Percentiles rank a stretch among this genome's conserved stretches.
Evolutionary conservation across 2,329 filamentous ascomycete genomes (phyloP).

Genomic region (Botrytis porri): DNA sequence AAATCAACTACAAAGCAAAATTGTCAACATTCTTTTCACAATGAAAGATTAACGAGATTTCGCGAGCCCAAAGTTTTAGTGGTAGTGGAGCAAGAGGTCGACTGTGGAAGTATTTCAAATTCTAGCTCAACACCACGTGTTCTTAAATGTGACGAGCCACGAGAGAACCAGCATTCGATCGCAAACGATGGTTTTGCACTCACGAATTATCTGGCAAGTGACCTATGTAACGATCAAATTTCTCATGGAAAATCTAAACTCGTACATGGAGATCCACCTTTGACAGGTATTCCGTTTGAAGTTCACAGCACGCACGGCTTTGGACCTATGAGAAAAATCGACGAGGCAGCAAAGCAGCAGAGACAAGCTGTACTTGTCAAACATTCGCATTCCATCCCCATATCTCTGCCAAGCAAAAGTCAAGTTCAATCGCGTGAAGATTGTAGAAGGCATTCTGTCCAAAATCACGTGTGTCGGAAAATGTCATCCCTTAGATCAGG

Average conservation of each 20-base stretch:
- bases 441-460: background rate
- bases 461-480: background rate
- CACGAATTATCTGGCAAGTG: too few species aligned
- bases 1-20: background rate
- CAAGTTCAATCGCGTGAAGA: background rate
- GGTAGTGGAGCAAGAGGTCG: background rate
- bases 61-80: accelerated
- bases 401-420: background rate
- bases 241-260: background rate
- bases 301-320: background rate
- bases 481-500: background rate
- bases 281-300: background rate
- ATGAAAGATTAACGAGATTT: background rate
- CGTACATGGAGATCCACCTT: background rate
- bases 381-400: background rate
- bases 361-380: background rate
- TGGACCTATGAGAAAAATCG: background rate
- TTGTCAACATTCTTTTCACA: background rate
- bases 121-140: background rate
- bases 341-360: accelerated
- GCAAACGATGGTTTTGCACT: background rate
- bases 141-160: background rate
- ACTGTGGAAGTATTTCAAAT: background rate
- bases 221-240: background rate
- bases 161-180: background rate